Evolutionary conservation across 768 basidiomycete genomes (phyloP), one percentile per base, ranked within the genome.

Genomic region (Lepiota venenata): DNA sequence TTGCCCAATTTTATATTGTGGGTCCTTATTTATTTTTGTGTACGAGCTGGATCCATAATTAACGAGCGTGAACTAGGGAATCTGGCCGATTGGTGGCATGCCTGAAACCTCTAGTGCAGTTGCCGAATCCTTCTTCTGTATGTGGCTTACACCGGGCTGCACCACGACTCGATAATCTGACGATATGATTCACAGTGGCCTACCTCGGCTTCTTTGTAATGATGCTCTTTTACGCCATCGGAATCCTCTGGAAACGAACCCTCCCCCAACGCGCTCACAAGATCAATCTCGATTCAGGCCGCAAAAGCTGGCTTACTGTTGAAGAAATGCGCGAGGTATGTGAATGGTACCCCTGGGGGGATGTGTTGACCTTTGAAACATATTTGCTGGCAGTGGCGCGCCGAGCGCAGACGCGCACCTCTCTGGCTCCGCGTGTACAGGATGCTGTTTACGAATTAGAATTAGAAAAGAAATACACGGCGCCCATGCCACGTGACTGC

Each of bases 1-100:
- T 78, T 49, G 75, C 73, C 9, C 75, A 78, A 56, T 76, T 78
- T 64, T 78, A 78, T 56, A 67, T 74, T 32, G 76, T 71, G 44
- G 58, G 63, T 59, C 15, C 35, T 36, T 20, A 29, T 59, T 11
- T 4, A 48, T 2, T 15, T 0, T 29, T 48, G 25, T 7, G 12
- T 14, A 18, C 18, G 20, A 50, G 8, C 22, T 20, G 1, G 0
- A 20, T 12, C 2, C 2, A 20, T 20, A 29, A 10, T 47, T 2
- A 42, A 18, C 47, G 37, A 29, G 44, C 21, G 1, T 29, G 20
- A 22, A 42, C 16, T n/a, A 72, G 72, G 72, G 73, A 18, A 59
- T 76, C 41, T 74, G 69, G 67, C 74, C 74, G 11, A 63, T 75
- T 45, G 74, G 74, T 40, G 72, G 71, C 2, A 69, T 68, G 62